Evolutionary conservation across 805 yeast genomes (phyloP).

Genomic region (Metschnikowia vanudenii): DNA sequence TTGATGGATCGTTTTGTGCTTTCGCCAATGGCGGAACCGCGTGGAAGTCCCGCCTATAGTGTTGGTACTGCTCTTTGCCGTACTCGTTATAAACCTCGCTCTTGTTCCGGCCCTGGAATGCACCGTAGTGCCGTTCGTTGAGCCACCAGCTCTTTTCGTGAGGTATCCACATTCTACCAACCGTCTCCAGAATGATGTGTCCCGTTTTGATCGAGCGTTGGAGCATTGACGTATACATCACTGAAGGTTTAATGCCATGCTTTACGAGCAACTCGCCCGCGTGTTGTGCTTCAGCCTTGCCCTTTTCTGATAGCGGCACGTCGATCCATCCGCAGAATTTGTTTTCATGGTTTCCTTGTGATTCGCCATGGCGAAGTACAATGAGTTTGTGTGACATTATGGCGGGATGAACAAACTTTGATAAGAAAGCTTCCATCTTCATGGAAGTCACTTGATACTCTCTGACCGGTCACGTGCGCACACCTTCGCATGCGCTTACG

Average conservation of each 20-base stretch:
- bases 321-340: slow-evolving; percentile 49
- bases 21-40: slow-evolving; percentile 38
- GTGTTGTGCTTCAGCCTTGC: slow-evolving; percentile 37
- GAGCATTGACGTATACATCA: slow-evolving; percentile 40
- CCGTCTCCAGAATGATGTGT: slow-evolving; percentile 31
- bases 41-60: slow-evolving; percentile 35
- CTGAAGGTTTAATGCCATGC: slow-evolving; percentile 29
- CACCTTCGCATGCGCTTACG: not conserved
- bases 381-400: slow-evolving; percentile 32
- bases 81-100: slow-evolving; percentile 34
- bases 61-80: slow-evolving; percentile 39
- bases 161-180: slow-evolving; percentile 37
- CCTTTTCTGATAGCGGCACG: slow-evolving; percentile 38
- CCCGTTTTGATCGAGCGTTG: slow-evolving; percentile 44
- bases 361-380: slow-evolving; percentile 46
- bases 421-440: no score
- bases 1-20: slow-evolving; percentile 29
- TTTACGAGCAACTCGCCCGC: slow-evolving; percentile 37
- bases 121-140: slow-evolving; percentile 46
- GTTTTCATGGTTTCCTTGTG: slow-evolving; percentile 43
- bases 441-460: no score
- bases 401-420: not conserved
- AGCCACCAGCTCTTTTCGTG: slow-evolving; percentile 41
- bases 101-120: slow-evolving; percentile 41
- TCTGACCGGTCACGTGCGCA: not conserved